Evolutionary conservation across 441 rosid genomes (phyloP), one percentile per base, ranked within the genome.

Genomic region (Raphanus hybrid): DNA sequence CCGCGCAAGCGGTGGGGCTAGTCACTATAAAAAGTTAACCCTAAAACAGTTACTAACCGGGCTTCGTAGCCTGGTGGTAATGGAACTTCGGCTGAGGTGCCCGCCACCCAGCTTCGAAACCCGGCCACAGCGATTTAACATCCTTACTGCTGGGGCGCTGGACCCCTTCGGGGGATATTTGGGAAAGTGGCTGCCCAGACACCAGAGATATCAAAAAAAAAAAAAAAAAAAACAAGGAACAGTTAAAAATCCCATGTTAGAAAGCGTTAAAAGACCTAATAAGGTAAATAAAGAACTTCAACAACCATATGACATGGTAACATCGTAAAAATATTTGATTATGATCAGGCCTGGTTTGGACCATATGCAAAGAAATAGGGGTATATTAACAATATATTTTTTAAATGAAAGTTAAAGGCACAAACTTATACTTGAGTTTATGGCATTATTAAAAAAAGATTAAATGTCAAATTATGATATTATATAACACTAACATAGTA

Each of bases 401-500:
- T 50, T 50, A 1, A 14, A 50, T 50, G 57, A 14, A 50, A 14
- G 16, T 48, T 48, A 48, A 45, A 50, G 18, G 57, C 57, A 50
- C 18, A 50, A 50, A 50, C 18, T 50, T 50, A 14, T 50, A 50
- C 2, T 50, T n/a, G 57, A 50, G 57, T 50, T 50, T 14, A 50
- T 50, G 57, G 57, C 57, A 14, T 14, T 50, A 50, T 18, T 14
- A 8, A 50, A 50, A 14, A 5, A 4, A n/a, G 3, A 14, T 48
- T n/a, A 50, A 50, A 50, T 14, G 57, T 14, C 57, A 50, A 50
- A 50, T n/a, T 64, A 35, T 57, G 35, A 62, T 32, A 32, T 67
- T 52, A 52, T 73, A 66, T 67, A 43, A 15, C 10, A 80, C 87
- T 81, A 76, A 87, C 90, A 63, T 88, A 86, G 68, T 81, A 86